Base-by-base conservation (phyloP, 2,329 filamentous ascomycete species). In the Nemania diffusa region DNA sequence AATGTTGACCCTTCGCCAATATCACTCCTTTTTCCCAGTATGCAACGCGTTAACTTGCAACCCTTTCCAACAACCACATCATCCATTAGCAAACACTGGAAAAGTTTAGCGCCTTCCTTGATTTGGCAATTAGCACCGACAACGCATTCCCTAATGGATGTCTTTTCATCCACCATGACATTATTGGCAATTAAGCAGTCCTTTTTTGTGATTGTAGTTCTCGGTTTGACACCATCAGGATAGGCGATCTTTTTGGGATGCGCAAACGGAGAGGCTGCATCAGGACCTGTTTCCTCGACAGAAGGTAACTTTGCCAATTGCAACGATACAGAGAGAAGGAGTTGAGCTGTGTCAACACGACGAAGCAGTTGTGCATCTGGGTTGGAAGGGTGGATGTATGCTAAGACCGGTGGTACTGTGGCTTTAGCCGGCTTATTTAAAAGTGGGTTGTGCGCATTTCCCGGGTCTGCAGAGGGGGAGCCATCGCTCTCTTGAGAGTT, bases 61-160 rank as follows among this genome's bases (percentile, higher is more conserved):
- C 91, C 91, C 74, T 93, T 92, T 15, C 93, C 94, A 13, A 99
- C 86, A 7, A 92, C 90, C 0, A 92, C 94, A 3, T 93, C 93
- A 68, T 98, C 95, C 93, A 98, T 97, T 22, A 98, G 82, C 55
- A 98, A 80, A 79, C 95, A 98, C 71, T 94, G 88, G n/a, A 89
- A 90, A 51, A 99, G 81, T 71, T 94, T 92, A 32, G 92, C 93
- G n/a, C 94, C 93, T 72, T 91, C 90, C 69, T 90, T 90, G 71
- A 99, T 95, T 74, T 92, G 91, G 78, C 93, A 97, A 73, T 93
- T 93, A 4, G 92, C 89, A 2, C 96, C 96, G 46, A 99, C 88
- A 32, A 97, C 93, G 42, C 86, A 91, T 79, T 97, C 93, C 79
- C 97, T 97, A 81, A 99, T 92, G n/a, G 94, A 91, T 26, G 89